These are phyloP conservation scores for Emericellopsis terricola DNA, from an alignment of 495 filamentous ascomycete species.

Conservation along the genomic window DNA sequence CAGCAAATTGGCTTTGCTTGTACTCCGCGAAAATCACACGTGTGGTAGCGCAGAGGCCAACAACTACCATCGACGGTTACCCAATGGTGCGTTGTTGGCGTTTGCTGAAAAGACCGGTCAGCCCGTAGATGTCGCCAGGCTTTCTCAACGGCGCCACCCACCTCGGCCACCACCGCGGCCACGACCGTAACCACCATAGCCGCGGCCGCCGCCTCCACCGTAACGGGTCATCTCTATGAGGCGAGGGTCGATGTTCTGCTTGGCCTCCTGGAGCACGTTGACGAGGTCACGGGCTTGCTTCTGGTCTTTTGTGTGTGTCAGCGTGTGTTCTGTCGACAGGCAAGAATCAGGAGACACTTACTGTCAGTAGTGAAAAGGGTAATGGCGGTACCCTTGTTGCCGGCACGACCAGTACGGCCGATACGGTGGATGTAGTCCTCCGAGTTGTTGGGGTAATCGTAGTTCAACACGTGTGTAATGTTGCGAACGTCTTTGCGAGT, in stretches of 20 bases:
- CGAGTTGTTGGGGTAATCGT: slow-evolving; percentile 99
- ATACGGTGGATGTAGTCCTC: slow-evolving; percentile 99
- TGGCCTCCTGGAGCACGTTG: slow-evolving; percentile 80
- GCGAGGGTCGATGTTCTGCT: slow-evolving; percentile 94
- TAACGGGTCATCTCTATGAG: slow-evolving; percentile 92
- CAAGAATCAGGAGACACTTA: slow-evolving; percentile 30
- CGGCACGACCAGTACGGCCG: slow-evolving; percentile 90
- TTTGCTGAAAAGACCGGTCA: slow-evolving; percentile 11
- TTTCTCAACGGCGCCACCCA: slow-evolving; percentile 10
- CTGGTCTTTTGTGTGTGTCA: slow-evolving; percentile 44
- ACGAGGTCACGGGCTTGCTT: slow-evolving; percentile 97
- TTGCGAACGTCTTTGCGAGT: slow-evolving; percentile 88
- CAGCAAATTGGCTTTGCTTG: background rate
- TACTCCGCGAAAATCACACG: too few species aligned
- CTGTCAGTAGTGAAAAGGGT: slow-evolving; percentile 98
- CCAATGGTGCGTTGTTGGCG: slow-evolving; percentile 26
- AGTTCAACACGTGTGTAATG: slow-evolving; percentile 99
- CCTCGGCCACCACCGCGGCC: slow-evolving; percentile 50
- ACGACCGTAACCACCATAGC: slow-evolving; percentile 45
- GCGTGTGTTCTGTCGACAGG: slow-evolving; percentile 1
- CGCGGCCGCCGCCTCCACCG: slow-evolving; percentile 61
- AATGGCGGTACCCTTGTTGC: slow-evolving; percentile 81
- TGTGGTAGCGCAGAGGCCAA: too few species aligned
- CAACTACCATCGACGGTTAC: slow-evolving; percentile 32
- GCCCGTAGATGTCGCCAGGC: slow-evolving; percentile 4